Evolutionary conservation across 176 grass and related monocot species (phyloP).

Genomic region (Calamus simplicifolius): DNA sequence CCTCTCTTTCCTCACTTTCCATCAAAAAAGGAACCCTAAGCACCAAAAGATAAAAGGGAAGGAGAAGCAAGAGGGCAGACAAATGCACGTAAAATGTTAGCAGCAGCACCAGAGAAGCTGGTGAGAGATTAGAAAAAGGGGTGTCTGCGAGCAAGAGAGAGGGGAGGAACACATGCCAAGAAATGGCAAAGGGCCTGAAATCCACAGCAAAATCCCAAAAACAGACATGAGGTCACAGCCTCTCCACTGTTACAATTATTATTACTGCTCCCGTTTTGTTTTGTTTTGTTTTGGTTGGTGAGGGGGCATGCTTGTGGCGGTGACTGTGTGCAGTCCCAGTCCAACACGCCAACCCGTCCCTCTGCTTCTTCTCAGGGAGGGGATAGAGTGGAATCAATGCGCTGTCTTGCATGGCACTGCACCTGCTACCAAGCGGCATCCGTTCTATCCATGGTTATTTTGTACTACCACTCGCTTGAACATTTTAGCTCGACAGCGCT

Average conservation of each 20-base stretch:
- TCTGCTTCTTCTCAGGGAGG: not conserved
- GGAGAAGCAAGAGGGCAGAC: not conserved
- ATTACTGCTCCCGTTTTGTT: not conserved
- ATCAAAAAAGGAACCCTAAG: not conserved
- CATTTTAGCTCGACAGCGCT: too few relatives aligned
- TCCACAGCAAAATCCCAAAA: not conserved
- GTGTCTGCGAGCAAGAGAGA: not conserved
- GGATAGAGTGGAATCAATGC: not conserved
- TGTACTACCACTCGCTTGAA: too few relatives aligned
- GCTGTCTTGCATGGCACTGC: not conserved
- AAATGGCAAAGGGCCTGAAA: not conserved
- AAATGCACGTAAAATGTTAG: not conserved
- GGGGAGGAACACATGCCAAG: too few relatives aligned
- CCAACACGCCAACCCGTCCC: not conserved
- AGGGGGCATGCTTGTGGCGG: not conserved
- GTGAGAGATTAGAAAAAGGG: not conserved
- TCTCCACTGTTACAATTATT: not conserved
- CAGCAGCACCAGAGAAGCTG: not conserved
- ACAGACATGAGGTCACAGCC: not conserved
- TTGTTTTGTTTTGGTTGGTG: not conserved
- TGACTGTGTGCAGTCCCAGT: not conserved
- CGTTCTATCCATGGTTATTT: too few relatives aligned
- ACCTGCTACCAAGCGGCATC: not conserved
- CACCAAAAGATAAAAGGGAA: not conserved
- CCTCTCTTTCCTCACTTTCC: too few relatives aligned